Base-by-base conservation (phyloP, 805 yeast species). In the Saccharomycopsis selenospora region DNA sequence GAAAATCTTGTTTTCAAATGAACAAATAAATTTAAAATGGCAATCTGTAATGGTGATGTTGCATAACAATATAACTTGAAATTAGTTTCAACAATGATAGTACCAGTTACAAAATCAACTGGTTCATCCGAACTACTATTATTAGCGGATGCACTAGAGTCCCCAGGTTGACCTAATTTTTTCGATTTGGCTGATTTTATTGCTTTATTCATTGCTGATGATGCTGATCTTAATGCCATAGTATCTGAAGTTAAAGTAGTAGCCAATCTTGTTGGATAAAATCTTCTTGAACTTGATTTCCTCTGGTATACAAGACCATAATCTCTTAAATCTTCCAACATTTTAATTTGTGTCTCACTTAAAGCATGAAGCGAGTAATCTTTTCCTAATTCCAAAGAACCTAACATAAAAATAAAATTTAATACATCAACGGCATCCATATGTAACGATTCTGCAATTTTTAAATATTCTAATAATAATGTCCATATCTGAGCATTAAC, bases 381-480 rank as follows among this genome's bases (percentile, higher is more conserved):
- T 55, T 83, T 81, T 1, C 99, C 98, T 23, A 91, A 69, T 60
- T 93, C 97, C 46, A 93, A 69, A 1, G 96, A 85, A 4, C 98
- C 98, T 40, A 93, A 69, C 79, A 91, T 82, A 67, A 93, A 93
- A 10, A 93, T 83, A 64, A 93, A 93, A 64, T 91, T 90, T 42
- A 93, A 71, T 30, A 93, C 95, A 59, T 93, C 99, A 17, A 93
- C 98, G 0, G 96, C 89, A 65, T 93, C 95, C 95, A 90, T 87
- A 59, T 85, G 79, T 45, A 87, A 71, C 24, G 80, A 80, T 59
- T 86, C 91, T 1, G 97, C 78, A 73, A 87, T 76, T 61, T 85
- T 83, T 53, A 93, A 68, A 61, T 93, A 93, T 61, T 93, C 96
- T 36, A 93, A 67, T 42, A 93, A 67, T 36, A 93, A 67, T 0